These are phyloP conservation scores for apple (Malus domestica) DNA, from an alignment of 306 rosid species.

Conservation along the genomic window DNA sequence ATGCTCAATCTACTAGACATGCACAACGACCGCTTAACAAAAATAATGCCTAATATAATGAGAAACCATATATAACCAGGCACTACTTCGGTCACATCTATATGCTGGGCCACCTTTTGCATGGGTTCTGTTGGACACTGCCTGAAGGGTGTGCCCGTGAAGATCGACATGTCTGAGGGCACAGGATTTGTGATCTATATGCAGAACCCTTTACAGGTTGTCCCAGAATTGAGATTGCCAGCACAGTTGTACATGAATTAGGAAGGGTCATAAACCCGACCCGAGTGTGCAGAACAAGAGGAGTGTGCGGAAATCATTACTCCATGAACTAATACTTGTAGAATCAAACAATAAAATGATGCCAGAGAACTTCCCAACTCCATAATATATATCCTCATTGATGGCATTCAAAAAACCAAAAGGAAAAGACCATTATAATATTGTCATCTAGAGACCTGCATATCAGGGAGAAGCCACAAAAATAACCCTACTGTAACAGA, in stretches of 20 bases:
- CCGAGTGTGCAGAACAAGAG: neutral
- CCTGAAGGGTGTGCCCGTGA: conserved; percentile 41
- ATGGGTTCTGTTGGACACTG: conserved; percentile 61
- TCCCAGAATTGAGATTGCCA: conserved; percentile 61
- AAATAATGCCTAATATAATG: neutral
- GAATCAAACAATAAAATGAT: neutral
- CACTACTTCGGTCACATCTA: conserved; percentile 53
- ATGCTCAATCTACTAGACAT: neutral
- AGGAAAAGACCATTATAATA: neutral
- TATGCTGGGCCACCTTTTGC: conserved; percentile 70
- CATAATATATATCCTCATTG: conserved; percentile 1
- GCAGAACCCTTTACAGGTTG: conserved; percentile 53
- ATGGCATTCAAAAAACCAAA: neutral
- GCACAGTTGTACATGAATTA: conserved; percentile 49
- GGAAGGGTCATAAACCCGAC: neutral
- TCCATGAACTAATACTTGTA: neutral
- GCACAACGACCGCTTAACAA: neutral
- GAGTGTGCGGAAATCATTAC: neutral
- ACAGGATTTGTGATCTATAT: conserved; percentile 71
- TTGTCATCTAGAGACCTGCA: neutral
- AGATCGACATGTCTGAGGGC: conserved; percentile 62
- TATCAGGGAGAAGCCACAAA: conserved; percentile 23
- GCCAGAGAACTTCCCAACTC: neutral
- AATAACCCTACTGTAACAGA: conserved; percentile 23
- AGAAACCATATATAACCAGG: conserved; percentile 26